Percentiles rank a stretch among this genome's conserved stretches.
Conservation (phyloP, 805 yeast species). For the Grigorovia yakushimaensis region DNA sequence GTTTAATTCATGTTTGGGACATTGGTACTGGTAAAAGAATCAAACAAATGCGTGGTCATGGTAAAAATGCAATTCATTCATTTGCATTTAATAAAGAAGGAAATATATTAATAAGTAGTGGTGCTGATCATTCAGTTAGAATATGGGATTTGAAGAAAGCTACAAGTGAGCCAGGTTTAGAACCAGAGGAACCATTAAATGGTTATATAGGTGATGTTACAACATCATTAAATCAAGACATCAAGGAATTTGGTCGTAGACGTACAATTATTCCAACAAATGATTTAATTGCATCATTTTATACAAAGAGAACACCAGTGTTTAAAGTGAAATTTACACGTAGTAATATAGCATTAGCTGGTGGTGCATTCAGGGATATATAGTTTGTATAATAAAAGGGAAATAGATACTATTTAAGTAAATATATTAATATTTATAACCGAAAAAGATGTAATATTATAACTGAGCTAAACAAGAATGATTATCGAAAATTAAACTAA, state of each 20-base stretch:
- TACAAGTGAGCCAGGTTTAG: slow-evolving; percentile 67
- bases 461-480: no score
- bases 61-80: slow-evolving; percentile 75
- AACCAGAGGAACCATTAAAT: slow-evolving; percentile 57
- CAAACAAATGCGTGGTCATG: slow-evolving; percentile 93
- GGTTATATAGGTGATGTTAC: slow-evolving; percentile 29
- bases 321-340: slow-evolving; percentile 88
- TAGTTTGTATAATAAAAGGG: not conserved
- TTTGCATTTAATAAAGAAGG: slow-evolving; percentile 82
- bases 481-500: no score
- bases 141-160: slow-evolving; percentile 93
- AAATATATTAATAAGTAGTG: slow-evolving; percentile 79
- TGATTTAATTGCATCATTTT: slow-evolving; percentile 88
- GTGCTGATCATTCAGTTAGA: slow-evolving; percentile 84
- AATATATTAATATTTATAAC: no score
- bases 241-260: slow-evolving; percentile 42
- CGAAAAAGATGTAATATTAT: not conserved
- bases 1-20: slow-evolving; percentile 86
- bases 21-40: slow-evolving; percentile 81
- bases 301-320: slow-evolving; percentile 89
- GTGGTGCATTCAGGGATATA: slow-evolving; percentile 65
- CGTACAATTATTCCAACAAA: slow-evolving; percentile 70
- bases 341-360: slow-evolving; percentile 84
- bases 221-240: slow-evolving; percentile 28
- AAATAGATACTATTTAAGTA: not conserved